Evolutionary conservation across 2,329 filamentous ascomycete genomes (phyloP).

Genomic region (Byssothecium circinans): DNA sequence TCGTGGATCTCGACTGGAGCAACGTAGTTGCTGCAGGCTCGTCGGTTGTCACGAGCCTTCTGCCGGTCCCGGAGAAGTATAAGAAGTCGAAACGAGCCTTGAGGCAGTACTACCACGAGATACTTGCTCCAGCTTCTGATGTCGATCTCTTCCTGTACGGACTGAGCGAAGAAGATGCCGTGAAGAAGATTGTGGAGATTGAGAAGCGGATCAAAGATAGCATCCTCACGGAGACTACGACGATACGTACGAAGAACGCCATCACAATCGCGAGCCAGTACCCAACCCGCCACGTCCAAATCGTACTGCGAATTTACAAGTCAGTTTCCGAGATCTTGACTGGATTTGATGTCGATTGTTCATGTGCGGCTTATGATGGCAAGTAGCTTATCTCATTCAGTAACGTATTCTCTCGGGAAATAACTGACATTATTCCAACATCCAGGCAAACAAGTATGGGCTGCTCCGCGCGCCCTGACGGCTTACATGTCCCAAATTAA

Average conservation of each 20-base stretch:
- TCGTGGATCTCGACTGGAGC: constrained; percentile 76
- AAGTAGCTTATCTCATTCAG: no score
- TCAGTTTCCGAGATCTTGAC: constrained; percentile 82
- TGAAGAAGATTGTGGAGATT: constrained; percentile 83
- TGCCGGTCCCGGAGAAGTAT: constrained; percentile 62
- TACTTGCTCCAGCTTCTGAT: constrained; percentile 79
- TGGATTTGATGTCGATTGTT: constrained; percentile 86
- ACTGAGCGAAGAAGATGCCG: constrained; percentile 72
- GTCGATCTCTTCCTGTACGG: constrained; percentile 86
- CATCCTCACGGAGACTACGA: constrained; percentile 79
- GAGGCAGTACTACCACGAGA: constrained; percentile 73
- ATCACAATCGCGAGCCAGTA: constrained; percentile 85
- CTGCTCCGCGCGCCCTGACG: constrained; percentile 72
- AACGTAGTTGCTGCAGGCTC: constrained; percentile 83
- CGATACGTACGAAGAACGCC: constrained; percentile 82
- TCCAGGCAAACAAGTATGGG: constrained; percentile 85
- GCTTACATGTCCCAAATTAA: constrained; percentile 84
- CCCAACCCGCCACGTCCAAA: constrained; percentile 80
- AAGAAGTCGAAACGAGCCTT: constrained; percentile 45
- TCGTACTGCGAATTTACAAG: constrained; percentile 83
- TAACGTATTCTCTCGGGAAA: no score
- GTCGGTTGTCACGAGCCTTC: constrained; percentile 75
- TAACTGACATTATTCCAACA: no score
- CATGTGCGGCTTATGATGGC: constrained; percentile 79
- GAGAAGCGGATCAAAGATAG: constrained; percentile 74